Evolutionary conservation across 495 filamentous ascomycete species (phyloP).

Genomic region (Lasiosphaeria ovina): DNA sequence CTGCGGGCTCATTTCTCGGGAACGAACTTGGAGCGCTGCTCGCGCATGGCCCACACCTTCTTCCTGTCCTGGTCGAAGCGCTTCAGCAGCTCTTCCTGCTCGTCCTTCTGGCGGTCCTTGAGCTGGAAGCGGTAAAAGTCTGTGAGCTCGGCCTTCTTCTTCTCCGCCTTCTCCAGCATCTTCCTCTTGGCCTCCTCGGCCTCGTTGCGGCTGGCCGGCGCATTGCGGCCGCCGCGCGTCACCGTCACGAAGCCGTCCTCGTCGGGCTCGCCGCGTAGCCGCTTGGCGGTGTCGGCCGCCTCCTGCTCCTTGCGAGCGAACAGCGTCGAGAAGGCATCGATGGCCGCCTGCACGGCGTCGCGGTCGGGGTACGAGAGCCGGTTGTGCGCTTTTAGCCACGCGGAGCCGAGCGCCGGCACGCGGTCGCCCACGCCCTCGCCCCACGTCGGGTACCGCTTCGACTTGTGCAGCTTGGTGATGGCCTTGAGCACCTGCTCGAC

Average conservation of each 20-base stretch:
- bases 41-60: conserved; percentile 59
- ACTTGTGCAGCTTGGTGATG: conserved; percentile 59
- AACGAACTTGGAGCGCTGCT: conserved; percentile 58
- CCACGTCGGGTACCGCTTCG: conserved; percentile 59
- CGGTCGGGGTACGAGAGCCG: conserved; percentile 65
- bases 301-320: conserved; percentile 68
- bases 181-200: conserved; percentile 67
- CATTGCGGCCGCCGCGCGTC: conserved; percentile 67
- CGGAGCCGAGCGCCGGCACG: conserved; percentile 56
- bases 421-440: conserved; percentile 50
- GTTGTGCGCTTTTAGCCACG: conserved; percentile 64
- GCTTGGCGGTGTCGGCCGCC: conserved; percentile 59
- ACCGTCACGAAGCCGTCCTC: conserved; percentile 96
- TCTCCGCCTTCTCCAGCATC: conserved; percentile 68
- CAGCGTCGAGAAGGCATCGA: conserved; percentile 78
- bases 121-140: conserved; percentile 96
- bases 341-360: conserved; percentile 59
- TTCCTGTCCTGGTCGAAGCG: conserved; percentile 64
- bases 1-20: conserved; percentile 43
- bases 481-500: conserved; percentile 71
- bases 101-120: conserved; percentile 82
- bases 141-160: conserved; percentile 61
- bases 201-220: conserved; percentile 71
- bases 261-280: conserved; percentile 72
- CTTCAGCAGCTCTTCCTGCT: conserved; percentile 64